Evolutionary conservation across 2,329 filamentous ascomycete genomes (phyloP).

Genomic region (Venturia effusa): DNA sequence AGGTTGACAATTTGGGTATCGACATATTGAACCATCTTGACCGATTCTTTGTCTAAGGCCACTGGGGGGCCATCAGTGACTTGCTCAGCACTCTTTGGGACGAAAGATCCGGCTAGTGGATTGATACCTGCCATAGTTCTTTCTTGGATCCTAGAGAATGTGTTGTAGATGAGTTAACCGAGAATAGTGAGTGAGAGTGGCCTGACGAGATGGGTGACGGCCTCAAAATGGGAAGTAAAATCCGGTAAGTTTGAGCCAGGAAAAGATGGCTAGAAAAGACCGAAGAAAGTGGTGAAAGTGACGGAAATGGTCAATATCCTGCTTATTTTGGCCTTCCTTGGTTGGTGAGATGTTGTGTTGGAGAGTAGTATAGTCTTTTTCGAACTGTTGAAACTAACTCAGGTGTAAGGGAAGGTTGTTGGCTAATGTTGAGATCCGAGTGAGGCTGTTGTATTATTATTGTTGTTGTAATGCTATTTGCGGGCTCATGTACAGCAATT

Average conservation of each 20-base stretch:
- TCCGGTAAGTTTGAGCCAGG: background rate
- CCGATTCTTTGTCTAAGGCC: background rate
- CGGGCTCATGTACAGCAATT: background rate
- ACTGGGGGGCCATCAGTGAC: background rate
- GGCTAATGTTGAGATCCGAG: background rate
- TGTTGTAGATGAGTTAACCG: background rate
- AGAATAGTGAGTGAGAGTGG: background rate
- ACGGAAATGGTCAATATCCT: background rate
- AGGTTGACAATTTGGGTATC: background rate
- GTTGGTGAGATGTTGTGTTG: background rate
- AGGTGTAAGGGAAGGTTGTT: background rate
- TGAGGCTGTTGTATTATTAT: background rate
- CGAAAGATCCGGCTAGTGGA: background rate
- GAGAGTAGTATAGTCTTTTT: background rate
- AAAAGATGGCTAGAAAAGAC: background rate
- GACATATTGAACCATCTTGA: background rate
- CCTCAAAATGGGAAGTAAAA: background rate
- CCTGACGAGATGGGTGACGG: too few species aligned
- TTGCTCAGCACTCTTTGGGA: background rate
- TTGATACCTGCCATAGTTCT: background rate
- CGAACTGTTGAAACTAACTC: background rate
- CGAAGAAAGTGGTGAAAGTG: background rate
- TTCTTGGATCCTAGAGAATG: background rate
- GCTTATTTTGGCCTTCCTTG: background rate
- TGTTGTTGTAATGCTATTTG: background rate